These are phyloP conservation scores for Acarospora socialis DNA, from an alignment of 2,329 filamentous ascomycete genomes.

Conservation along the genomic window DNA sequence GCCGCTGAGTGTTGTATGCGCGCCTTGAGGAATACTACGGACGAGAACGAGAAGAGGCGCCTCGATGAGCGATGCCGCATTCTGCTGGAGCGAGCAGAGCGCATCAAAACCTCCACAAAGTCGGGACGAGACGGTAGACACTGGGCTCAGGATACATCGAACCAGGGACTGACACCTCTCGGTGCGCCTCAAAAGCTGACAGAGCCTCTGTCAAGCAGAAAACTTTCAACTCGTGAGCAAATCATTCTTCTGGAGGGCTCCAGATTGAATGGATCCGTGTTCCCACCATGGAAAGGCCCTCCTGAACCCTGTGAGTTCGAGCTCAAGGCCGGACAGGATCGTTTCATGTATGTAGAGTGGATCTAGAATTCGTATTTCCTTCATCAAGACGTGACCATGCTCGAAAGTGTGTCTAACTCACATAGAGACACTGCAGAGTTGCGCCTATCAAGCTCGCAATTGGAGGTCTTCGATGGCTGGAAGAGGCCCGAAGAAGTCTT, in stretches of 20 bases:
- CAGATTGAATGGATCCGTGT: conserved; percentile 66
- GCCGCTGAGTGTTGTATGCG: conserved; percentile 73
- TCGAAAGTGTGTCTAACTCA: conserved; percentile 14
- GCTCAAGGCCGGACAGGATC: conserved; percentile 30
- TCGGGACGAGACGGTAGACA: conserved; percentile 13
- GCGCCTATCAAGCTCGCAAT: conserved; percentile 59
- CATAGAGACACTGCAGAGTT: conserved; percentile 54
- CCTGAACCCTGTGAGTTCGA: conserved; percentile 50
- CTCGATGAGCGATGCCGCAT: conserved; percentile 55
- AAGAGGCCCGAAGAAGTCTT: conserved; percentile 58
- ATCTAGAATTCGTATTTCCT: too few relatives aligned
- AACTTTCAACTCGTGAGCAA: conserved; percentile 55
- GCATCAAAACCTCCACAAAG: conserved; percentile 44
- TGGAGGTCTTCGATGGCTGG: conserved; percentile 69
- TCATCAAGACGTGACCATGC: too few relatives aligned
- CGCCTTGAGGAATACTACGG: conserved; percentile 49
- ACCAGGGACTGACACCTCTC: conserved; percentile 20
- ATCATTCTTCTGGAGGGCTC: conserved; percentile 65
- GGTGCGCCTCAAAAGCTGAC: conserved; percentile 18
- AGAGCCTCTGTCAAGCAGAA: conserved; percentile 41
- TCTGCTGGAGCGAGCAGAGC: conserved; percentile 58
- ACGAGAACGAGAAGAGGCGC: conserved; percentile 48
- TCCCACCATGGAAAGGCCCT: conserved; percentile 66
- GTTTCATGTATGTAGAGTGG: conserved; percentile 51
- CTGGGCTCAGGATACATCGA: conserved; percentile 19